Evolutionary conservation across 495 filamentous ascomycete genomes (phyloP), one percentile per base, ranked within the genome.

Genomic region (Talaromyces borbonicus): DNA sequence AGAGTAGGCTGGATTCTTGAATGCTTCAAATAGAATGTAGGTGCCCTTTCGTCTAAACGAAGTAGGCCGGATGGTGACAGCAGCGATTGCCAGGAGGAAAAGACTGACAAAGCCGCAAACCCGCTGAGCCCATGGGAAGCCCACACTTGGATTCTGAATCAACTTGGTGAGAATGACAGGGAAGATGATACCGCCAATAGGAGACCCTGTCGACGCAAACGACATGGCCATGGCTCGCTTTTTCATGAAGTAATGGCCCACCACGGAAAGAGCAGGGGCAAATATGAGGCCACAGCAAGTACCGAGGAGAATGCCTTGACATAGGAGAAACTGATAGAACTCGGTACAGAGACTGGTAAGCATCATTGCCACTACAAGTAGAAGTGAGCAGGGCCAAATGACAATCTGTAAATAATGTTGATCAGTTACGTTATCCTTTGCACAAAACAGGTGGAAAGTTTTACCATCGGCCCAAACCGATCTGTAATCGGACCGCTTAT

Each of bases 261-360:
- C 24, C 5, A 33, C 32, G 11, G 45, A 3, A 12, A 47, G 16
- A 9, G 11, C 11, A 24, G 45, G 45, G 43, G 72, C 67, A 15
- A 64, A 58, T 5, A 77, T 55, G 19, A 83, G 48, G 0, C 66
- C 61, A 53, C 71, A 70, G 9, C 60, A 64, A 0, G 71, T 48
- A 0, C 79, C 79, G 1, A 70, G 56, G 0, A 83, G 57, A 3
- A 84, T 49, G 2, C 75, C 78, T 54, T 84, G 80, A 0, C 69
- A 68, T 5, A 85, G 72, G 47, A 80, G 59, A 48, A 85, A 75
- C 35, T 85, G 79, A 50, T 69, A 84, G 58, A 77, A 78, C 24
- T 71, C 38, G 4, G 56, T 61, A 55, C 77, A 81, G 1, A 84
- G 55, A 19, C 69, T 75, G 1, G 57, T 64, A 71, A 83, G 74